Evolutionary conservation across 257 asterid genomes (phyloP).

Genomic region (Rauvolfia tetraphylla): DNA sequence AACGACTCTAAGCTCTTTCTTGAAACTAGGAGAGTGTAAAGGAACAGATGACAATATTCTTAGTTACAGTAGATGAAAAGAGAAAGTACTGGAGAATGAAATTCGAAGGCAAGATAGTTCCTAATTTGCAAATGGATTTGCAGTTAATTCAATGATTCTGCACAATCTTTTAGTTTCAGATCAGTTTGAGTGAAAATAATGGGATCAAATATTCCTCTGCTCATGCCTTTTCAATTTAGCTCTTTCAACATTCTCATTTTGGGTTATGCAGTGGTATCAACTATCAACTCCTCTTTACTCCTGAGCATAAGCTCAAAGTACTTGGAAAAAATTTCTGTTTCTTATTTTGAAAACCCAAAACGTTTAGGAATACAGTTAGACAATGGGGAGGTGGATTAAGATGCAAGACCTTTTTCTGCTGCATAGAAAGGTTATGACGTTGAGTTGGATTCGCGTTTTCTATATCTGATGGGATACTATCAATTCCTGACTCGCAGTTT

Average conservation of each 20-base stretch:
- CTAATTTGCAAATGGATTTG: not conserved
- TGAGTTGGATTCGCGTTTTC: not conserved
- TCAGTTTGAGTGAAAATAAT: not conserved
- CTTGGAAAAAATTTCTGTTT: not conserved
- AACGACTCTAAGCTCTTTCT: not conserved
- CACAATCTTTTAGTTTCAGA: not conserved
- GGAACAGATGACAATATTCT: not conserved
- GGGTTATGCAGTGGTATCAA: not conserved
- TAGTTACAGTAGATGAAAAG: not conserved
- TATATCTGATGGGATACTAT: not conserved
- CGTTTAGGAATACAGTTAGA: not conserved
- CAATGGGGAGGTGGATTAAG: not conserved
- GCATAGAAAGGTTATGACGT: not conserved
- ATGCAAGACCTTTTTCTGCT: not conserved
- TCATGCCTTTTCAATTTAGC: not conserved
- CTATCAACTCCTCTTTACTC: not conserved
- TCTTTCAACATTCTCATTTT: not conserved
- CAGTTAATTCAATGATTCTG: not conserved
- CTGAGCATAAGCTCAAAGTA: not conserved
- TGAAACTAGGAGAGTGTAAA: not conserved
- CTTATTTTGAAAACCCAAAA: not conserved
- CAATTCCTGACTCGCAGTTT: conserved; percentile 52
- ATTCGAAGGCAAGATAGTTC: not conserved
- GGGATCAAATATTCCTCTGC: not conserved
- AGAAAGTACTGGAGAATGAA: too few species aligned